Evolutionary conservation across 768 basidiomycete genomes (phyloP), one percentile per base, ranked within the genome.

Genomic region (Hygrocybe punicea): DNA sequence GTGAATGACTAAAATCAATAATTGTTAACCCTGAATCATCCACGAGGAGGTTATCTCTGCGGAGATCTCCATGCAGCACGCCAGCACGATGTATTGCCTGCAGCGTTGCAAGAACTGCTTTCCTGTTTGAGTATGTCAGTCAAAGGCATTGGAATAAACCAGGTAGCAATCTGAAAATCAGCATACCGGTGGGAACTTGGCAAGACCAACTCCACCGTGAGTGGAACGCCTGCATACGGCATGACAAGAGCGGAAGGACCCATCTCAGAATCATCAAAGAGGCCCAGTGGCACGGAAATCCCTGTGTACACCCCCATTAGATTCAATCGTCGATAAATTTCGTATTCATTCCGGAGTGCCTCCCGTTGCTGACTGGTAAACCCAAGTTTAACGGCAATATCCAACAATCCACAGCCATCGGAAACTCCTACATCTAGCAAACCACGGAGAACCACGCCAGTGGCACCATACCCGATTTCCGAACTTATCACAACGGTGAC

Each of bases 11-110:
- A 46, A 62, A 62, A 53, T 62, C 61, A 33, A 62, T 49, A 51
- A 62, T 56, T 29, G 61, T 62, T 47, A 60, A n/a, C 53, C 59
- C 61, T 6, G 40, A 60, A 44, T 63, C 57, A 49, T 52, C 25
- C n/a, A 58, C 44, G 54, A 63, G 62, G 40, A 63, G 51, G 48
- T 63, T 63, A 16, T 50, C 60, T 57, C 13, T 34, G 54, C 62
- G 59, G 53, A 63, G 48, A 42, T 63, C 62, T 37, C 62, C 62
- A n/a, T 63, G 62, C 44, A 63, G 62, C 53, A 63, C 58, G 21
- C 54, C 57, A 36, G 62, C 62, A 45, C 35, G 21, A 57, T 63
- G 62, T 53, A 63, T 61, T 45, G 52, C 56, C 39, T 52, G 39
- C 49, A 62, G 55, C 35, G 59, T 55, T 34, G 55, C 49, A 25